These are phyloP conservation scores for Lipomyces yamanashiensis DNA, from an alignment of 805 yeast species.

Conservation along the genomic window DNA sequence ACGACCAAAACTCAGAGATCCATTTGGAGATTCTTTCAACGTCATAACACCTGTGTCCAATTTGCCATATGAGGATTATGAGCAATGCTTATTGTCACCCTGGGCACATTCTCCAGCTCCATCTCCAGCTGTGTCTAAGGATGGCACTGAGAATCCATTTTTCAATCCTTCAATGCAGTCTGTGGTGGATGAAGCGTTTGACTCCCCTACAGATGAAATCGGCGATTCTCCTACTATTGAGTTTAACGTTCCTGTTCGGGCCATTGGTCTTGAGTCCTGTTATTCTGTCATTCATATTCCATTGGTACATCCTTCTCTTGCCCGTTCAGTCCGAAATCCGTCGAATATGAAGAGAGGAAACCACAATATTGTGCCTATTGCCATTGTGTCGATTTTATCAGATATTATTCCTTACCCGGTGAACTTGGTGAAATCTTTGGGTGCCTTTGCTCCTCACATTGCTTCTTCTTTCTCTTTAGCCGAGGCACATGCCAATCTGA, in stretches of 20 bases:
- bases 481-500: conserved; percentile 39
- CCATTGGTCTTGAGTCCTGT: conserved; percentile 44
- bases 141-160: conserved; percentile 40
- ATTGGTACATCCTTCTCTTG: conserved; percentile 39
- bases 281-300: conserved; percentile 43
- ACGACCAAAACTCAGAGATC: conserved; percentile 27
- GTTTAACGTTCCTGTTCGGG: conserved; percentile 38
- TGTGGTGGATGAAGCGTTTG: conserved; percentile 38
- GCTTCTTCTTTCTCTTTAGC: conserved; percentile 42
- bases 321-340: conserved; percentile 14
- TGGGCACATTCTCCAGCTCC: conserved; percentile 45
- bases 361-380: conserved; percentile 41
- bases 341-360: not conserved
- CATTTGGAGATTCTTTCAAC: conserved; percentile 13
- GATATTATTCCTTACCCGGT: conserved; percentile 44
- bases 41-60: not conserved
- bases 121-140: conserved; percentile 42
- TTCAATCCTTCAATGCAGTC: conserved; percentile 31
- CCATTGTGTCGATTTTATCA: conserved; percentile 43
- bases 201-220: conserved; percentile 32
- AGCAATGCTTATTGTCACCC: conserved; percentile 42
- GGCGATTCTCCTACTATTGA: conserved; percentile 5
- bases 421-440: conserved; percentile 37
- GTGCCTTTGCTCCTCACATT: conserved; percentile 42
- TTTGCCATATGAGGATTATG: conserved; percentile 40